Conservation (phyloP, 2,329 filamentous ascomycete species). For the Bipolaris oryzae region DNA sequence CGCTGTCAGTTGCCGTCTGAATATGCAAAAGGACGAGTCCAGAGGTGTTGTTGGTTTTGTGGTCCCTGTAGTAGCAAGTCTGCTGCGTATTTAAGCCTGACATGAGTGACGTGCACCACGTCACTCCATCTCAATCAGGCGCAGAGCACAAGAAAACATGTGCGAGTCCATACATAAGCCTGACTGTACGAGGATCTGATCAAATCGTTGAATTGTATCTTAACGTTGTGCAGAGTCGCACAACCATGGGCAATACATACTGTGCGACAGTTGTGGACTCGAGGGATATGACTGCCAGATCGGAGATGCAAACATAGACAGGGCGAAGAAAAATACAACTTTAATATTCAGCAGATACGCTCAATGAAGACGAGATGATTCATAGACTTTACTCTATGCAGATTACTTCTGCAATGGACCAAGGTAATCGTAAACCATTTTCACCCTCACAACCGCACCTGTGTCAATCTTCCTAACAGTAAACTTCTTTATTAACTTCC, state of each 20-base stretch:
- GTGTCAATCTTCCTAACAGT: constrained; percentile 42
- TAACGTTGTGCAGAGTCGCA: constrained; percentile 7
- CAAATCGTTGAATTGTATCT: background rate
- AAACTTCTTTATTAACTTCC: constrained; percentile 41
- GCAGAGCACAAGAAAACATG: background rate
- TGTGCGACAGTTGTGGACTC: constrained; percentile 5
- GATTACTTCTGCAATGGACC: constrained; percentile 26
- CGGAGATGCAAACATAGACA: background rate
- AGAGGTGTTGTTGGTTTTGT: constrained; percentile 3
- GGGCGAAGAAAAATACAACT: background rate
- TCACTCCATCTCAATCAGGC: background rate
- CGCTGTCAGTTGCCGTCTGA: background rate
- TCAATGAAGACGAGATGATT: background rate
- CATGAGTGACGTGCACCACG: background rate
- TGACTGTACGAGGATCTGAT: constrained; percentile 5
- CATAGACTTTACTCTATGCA: background rate
- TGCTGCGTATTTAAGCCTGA: constrained; percentile 16
- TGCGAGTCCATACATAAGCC: background rate
- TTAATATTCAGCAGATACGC: background rate
- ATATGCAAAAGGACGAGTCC: constrained; percentile 1
- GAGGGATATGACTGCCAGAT: constrained; percentile 8
- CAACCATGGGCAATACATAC: background rate
- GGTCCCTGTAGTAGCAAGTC: constrained; percentile 12
- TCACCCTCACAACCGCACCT: constrained; percentile 35
- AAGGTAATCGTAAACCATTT: constrained; percentile 45